Conservation (phyloP, 2,329 filamentous ascomycete genomes). For the Sclerotinia borealis region DNA sequence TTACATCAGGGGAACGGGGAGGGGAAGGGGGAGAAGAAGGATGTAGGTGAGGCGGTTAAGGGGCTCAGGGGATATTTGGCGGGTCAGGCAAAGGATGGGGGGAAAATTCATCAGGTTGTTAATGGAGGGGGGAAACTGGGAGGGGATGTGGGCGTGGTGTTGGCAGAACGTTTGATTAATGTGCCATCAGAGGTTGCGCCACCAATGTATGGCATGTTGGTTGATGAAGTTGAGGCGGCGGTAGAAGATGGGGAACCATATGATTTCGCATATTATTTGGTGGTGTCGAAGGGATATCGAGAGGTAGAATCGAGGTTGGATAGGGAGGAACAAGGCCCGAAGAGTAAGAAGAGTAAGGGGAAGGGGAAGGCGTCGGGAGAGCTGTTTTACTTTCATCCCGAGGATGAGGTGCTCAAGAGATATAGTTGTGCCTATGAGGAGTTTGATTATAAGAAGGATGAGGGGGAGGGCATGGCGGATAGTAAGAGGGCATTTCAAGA, state of each 20-base stretch:
- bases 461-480: slow-evolving; percentile 74
- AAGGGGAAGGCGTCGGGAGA: slow-evolving; percentile 42
- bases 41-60: slow-evolving; percentile 56
- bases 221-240: slow-evolving; percentile 84
- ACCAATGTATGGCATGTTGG: slow-evolving; percentile 89
- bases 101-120: not conserved
- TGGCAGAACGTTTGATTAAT: slow-evolving; percentile 94
- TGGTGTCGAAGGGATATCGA: slow-evolving; percentile 86
- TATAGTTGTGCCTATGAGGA: slow-evolving; percentile 64
- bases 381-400: slow-evolving; percentile 87
- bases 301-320: slow-evolving; percentile 81
- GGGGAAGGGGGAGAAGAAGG: slow-evolving; percentile 61
- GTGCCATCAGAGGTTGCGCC: slow-evolving; percentile 90
- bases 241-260: slow-evolving; percentile 89
- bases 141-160: slow-evolving; percentile 60
- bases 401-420: slow-evolving; percentile 83
- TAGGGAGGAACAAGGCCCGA: slow-evolving; percentile 48
- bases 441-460: slow-evolving; percentile 73
- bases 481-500: slow-evolving; percentile 95
- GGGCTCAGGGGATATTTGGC: slow-evolving; percentile 67
- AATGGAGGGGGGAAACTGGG: not conserved
- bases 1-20: slow-evolving; percentile 65
- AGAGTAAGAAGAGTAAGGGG: slow-evolving; percentile 63
- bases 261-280: slow-evolving; percentile 85
- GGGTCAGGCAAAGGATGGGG: slow-evolving; percentile 43